Evolutionary conservation across 768 basidiomycete species (phyloP).

Genomic region (Mycena pura): DNA sequence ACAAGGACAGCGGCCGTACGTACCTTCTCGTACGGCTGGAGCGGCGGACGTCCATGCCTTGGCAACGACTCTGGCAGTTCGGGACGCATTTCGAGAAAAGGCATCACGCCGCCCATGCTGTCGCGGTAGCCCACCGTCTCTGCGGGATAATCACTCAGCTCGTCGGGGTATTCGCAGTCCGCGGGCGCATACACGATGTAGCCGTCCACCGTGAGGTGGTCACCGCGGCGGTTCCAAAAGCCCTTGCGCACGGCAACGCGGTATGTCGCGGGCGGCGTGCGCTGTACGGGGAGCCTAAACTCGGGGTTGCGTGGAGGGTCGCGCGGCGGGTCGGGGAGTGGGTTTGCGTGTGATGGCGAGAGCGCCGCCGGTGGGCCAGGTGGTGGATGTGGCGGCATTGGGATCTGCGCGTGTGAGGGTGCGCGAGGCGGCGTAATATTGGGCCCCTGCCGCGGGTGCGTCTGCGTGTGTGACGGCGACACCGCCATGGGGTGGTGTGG

Average conservation of each 20-base stretch:
- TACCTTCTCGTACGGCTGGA: slow-evolving; percentile 62
- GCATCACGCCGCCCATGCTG: slow-evolving; percentile 50
- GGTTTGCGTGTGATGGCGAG: slow-evolving; percentile 30
- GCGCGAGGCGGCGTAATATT: too few species aligned
- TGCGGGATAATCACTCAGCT: slow-evolving; percentile 65
- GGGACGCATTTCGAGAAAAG: slow-evolving; percentile 48
- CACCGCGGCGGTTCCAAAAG: slow-evolving; percentile 79
- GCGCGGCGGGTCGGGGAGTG: slow-evolving; percentile 34
- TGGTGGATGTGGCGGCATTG: too few species aligned
- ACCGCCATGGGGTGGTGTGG: too few species aligned
- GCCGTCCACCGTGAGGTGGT: slow-evolving; percentile 62
- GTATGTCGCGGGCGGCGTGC: slow-evolving; percentile 35
- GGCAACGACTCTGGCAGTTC: slow-evolving; percentile 71
- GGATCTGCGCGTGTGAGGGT: too few species aligned
- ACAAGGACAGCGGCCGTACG: slow-evolving; percentile 29
- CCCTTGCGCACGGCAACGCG: slow-evolving; percentile 55
- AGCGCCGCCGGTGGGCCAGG: too few species aligned
- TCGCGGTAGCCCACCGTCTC: slow-evolving; percentile 63
- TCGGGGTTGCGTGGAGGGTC: slow-evolving; percentile 22
- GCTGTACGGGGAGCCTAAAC: slow-evolving; percentile 24
- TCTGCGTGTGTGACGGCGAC: too few species aligned
- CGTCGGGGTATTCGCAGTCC: slow-evolving; percentile 60
- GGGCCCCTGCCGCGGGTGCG: too few species aligned
- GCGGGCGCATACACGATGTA: slow-evolving; percentile 73
- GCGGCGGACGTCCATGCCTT: slow-evolving; percentile 57